Base-by-base conservation (phyloP, 2,329 filamentous ascomycete species). In the Paracorniculantispora psalliotae region DNA sequence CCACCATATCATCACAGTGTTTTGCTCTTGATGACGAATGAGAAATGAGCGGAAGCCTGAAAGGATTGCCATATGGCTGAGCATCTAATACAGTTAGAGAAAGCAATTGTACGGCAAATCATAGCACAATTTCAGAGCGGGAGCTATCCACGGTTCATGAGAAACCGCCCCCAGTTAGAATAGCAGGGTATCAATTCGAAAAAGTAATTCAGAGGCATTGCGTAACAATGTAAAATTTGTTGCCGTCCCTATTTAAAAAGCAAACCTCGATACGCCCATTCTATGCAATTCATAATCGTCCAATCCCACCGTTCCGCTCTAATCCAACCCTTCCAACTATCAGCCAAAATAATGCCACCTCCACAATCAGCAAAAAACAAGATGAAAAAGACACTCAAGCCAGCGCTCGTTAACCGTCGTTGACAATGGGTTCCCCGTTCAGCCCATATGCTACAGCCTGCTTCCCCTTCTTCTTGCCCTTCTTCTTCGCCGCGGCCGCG, bases 351-450 rank as follows among this genome's bases (percentile, higher is more conserved):
- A n/a, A n/a, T n/a, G n/a, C n/a, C n/a, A n/a, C n/a, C n/a, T n/a
- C n/a, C n/a, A n/a, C n/a, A n/a, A n/a, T n/a, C n/a, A n/a, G n/a
- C n/a, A n/a, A n/a, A n/a, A n/a, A n/a, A n/a, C n/a, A n/a, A n/a
- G n/a, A n/a, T n/a, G n/a, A n/a, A n/a, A 50, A 52, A 37, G 2
- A 9, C 41, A 35, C 12, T n/a, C n/a, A n/a, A 46, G 41, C 46
- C n/a, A 41, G 17, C 10, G 13, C 26, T 21, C 15, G n/a, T 64
- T 57, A 67, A 21, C 61, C 65, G 33, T 67, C 66, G 21, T 66
- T 60, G 17, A 59, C 23, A 50, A 74, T 71, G 6, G 73, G 72
- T 59, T 75, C 70, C 4, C 73, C 73, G 43, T 73, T 74, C 12
- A 75, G 61, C 2, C 73, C 73, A 52, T 74, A 74, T 23, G 68